Conservation (phyloP, 371 early-diverging fungal species). For the Mortierella sp. region DNA sequence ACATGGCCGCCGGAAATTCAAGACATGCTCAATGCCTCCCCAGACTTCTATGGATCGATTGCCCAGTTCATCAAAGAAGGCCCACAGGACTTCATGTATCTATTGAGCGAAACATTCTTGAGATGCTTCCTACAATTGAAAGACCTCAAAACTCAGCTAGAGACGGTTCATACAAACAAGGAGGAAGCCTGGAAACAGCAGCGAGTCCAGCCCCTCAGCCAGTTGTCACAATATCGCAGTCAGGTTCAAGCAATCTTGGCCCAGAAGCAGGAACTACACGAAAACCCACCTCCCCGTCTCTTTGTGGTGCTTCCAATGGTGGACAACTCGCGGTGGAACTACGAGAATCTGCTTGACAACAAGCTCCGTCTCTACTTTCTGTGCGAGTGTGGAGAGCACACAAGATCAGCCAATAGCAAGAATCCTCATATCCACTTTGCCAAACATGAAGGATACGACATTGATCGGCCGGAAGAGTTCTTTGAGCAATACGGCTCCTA, state of each 20-base stretch:
- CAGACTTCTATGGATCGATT: too few relatives aligned
- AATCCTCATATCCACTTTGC: slow-evolving; percentile 18
- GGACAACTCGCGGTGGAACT: slow-evolving; percentile 2
- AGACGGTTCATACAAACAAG: too few relatives aligned
- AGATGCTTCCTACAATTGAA: background rate
- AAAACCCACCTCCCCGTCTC: slow-evolving; percentile 14
- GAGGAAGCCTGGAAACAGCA: too few relatives aligned
- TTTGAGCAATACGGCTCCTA: slow-evolving; percentile 11
- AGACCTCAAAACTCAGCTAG: too few relatives aligned
- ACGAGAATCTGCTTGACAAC: background rate
- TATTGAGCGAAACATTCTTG: too few relatives aligned
- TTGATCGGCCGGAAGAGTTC: slow-evolving; percentile 6
- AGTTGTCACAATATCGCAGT: slow-evolving; percentile 9
- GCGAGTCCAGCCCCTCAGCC: slow-evolving; percentile 2
- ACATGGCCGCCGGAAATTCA: too few relatives aligned
- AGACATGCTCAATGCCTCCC: too few relatives aligned
- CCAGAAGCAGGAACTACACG: slow-evolving; percentile 15
- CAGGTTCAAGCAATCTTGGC: slow-evolving; percentile 16
- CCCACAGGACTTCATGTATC: too few relatives aligned
- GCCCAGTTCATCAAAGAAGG: too few relatives aligned
- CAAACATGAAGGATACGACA: slow-evolving; percentile 21
- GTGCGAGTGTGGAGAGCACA: slow-evolving; percentile 27
- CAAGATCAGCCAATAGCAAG: slow-evolving; percentile 3
- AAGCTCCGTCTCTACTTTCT: slow-evolving; percentile 21
- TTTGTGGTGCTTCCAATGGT: slow-evolving; percentile 21